phyloP scores from a whole-genome alignment of 352 stramenopile species.

The Pilasporangium apinafurcum region DNA sequence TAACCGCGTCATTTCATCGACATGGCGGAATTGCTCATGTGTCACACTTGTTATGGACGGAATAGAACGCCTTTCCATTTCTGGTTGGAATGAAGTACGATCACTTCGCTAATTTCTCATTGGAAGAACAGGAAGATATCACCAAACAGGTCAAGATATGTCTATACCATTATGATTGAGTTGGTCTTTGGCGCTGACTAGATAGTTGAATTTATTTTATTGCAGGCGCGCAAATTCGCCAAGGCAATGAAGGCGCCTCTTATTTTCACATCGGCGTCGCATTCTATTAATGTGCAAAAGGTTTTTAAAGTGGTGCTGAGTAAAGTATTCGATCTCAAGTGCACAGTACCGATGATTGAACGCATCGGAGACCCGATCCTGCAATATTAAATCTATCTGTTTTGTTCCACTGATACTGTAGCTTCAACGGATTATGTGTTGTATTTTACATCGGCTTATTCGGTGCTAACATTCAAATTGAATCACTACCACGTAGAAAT shows the following conservation, averaged over 20 bases:
- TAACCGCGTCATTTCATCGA: background rate
- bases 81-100: constrained; percentile 95
- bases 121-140: constrained; percentile 91
- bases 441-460: too few species aligned
- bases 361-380: constrained; percentile 90
- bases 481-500: too few species aligned
- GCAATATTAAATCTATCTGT: constrained; percentile 64
- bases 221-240: constrained; percentile 89
- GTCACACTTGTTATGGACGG: background rate
- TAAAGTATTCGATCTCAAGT: constrained; percentile 94
- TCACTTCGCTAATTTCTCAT: constrained; percentile 86
- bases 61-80: constrained; percentile 88
- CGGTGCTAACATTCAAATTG: too few species aligned
- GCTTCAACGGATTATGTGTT: too few species aligned
- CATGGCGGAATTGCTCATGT: background rate
- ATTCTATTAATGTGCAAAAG: constrained; percentile 96
- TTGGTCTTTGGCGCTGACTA: background rate
- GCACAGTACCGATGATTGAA: constrained; percentile 90
- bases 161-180: background rate
- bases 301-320: constrained; percentile 93
- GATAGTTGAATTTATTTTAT: background rate
- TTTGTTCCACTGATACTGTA: too few species aligned
- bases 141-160: constrained; percentile 83
- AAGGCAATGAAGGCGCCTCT: constrained; percentile 94
- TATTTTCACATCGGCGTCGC: constrained; percentile 91